Evolutionary conservation across 345 rosid species (phyloP).

Genomic region (Gynandropsis gynandra): DNA sequence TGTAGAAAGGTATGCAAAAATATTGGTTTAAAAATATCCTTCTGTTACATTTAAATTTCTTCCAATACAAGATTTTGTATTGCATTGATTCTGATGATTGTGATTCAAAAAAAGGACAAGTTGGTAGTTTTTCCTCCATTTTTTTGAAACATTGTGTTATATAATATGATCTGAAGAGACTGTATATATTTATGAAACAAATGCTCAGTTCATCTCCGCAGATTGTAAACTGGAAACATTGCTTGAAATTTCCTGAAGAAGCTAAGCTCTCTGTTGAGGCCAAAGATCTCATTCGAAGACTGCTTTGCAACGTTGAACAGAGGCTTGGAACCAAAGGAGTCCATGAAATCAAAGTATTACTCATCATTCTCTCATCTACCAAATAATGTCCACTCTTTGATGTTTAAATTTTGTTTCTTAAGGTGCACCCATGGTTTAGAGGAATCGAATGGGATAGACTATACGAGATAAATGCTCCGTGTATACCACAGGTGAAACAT

Average conservation of each 20-base stretch:
- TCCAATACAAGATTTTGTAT: neutral
- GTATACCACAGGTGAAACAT: slow-evolving; percentile 54
- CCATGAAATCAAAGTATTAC: slow-evolving; percentile 48
- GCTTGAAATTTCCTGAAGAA: slow-evolving; percentile 59
- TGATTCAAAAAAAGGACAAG: neutral
- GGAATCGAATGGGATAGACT: slow-evolving; percentile 54
- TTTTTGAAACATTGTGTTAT: slow-evolving; percentile 9
- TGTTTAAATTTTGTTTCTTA: slow-evolving; percentile 1
- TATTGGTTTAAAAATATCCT: slow-evolving; percentile 18
- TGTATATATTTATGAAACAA: slow-evolving; percentile 25
- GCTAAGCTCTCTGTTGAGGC: slow-evolving; percentile 52
- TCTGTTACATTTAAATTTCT: neutral
- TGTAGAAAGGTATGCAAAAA: slow-evolving; percentile 38
- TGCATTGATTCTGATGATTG: slow-evolving; percentile 3
- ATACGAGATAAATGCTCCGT: slow-evolving; percentile 55
- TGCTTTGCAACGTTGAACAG: slow-evolving; percentile 55
- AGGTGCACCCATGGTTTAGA: slow-evolving; percentile 60
- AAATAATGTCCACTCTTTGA: neutral
- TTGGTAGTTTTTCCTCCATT: slow-evolving; percentile 10
- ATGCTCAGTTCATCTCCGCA: slow-evolving; percentile 35
- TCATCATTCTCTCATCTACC: slow-evolving; percentile 18
- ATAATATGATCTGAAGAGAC: slow-evolving; percentile 16
- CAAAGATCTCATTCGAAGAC: slow-evolving; percentile 51
- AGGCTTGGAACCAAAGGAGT: slow-evolving; percentile 67
- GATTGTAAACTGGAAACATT: slow-evolving; percentile 65